Evolutionary conservation across 352 stramenopile genomes (phyloP).

Genomic region (Pythium scleroteichum): DNA sequence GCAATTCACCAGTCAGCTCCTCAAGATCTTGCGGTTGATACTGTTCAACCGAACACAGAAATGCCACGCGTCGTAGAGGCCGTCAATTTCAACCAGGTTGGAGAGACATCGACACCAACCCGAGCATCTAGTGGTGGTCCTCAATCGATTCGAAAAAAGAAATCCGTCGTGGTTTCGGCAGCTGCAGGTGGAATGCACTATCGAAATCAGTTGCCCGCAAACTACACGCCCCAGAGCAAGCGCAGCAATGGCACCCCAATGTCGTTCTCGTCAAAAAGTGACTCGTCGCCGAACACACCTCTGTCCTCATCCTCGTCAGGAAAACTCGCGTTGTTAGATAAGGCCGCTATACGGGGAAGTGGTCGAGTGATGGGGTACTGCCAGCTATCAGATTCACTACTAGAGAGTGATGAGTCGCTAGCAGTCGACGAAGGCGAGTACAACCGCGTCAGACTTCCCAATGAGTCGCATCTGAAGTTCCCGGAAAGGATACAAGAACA

Average conservation of each 20-base stretch:
- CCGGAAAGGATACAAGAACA: constrained; percentile 13
- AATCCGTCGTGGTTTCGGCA: constrained; percentile 1
- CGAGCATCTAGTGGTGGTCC: neutral
- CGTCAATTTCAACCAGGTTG: neutral
- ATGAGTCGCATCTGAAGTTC: constrained; percentile 5
- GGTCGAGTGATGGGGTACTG: neutral
- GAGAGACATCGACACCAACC: neutral
- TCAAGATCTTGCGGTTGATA: neutral
- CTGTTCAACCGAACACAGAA: neutral
- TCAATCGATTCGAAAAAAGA: constrained; percentile 31
- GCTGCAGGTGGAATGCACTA: constrained; percentile 64
- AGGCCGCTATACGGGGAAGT: constrained; percentile 7
- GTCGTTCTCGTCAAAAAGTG: constrained; percentile 24
- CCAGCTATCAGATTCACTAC: neutral
- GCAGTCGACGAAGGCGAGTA: constrained; percentile 9
- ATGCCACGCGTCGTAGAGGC: neutral
- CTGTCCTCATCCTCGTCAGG: constrained; percentile 27
- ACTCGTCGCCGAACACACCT: constrained; percentile 19
- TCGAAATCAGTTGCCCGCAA: constrained; percentile 64
- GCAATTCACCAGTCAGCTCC: constrained; percentile 15
- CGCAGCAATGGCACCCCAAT: constrained; percentile 16
- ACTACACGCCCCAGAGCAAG: constrained; percentile 50
- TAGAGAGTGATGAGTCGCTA: constrained; percentile 15
- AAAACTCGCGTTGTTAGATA: constrained; percentile 23
- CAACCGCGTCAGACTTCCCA: constrained; percentile 3